phyloP scores from a whole-genome alignment of 352 stramenopile species.

The Globisporangium lucens region DNA sequence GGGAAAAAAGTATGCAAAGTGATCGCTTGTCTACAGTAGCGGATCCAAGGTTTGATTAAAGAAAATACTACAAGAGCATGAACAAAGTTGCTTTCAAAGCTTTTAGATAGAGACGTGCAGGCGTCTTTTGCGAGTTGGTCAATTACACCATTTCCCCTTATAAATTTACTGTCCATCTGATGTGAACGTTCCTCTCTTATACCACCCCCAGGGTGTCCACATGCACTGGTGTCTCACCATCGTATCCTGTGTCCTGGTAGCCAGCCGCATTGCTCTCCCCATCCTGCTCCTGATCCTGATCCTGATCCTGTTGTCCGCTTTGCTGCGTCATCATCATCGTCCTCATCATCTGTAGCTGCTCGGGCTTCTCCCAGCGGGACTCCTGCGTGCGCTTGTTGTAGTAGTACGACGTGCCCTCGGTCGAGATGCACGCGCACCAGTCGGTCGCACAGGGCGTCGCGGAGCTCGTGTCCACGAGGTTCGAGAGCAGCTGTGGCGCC shows the following conservation, averaged over 20 bases:
- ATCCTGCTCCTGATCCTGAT: background rate
- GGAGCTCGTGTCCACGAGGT: slow-evolving; percentile 16
- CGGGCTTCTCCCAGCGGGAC: slow-evolving; percentile 18
- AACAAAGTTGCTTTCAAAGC: too few relatives aligned
- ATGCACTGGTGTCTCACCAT: background rate
- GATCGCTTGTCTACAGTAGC: too few relatives aligned
- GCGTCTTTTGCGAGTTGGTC: too few relatives aligned
- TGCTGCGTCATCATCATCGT: background rate
- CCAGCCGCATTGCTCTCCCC: background rate
- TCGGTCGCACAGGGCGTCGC: slow-evolving; percentile 13
- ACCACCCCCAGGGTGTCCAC: background rate
- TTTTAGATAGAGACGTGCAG: too few relatives aligned
- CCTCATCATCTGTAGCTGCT: background rate
- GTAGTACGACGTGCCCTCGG: slow-evolving; percentile 24
- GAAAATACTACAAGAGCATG: too few relatives aligned
- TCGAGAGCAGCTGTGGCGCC: slow-evolving; percentile 22
- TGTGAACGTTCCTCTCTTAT: background rate
- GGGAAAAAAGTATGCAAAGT: too few relatives aligned
- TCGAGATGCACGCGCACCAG: slow-evolving; percentile 22
- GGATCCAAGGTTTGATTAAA: too few relatives aligned
- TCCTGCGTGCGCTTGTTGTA: slow-evolving; percentile 35
- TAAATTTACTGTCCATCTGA: background rate
- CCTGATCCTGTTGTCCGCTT: too few relatives aligned
- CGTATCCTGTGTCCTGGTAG: background rate
- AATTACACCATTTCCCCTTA: too few relatives aligned